Conservation (phyloP, 257 asterid species). For the Rhazya stricta region DNA sequence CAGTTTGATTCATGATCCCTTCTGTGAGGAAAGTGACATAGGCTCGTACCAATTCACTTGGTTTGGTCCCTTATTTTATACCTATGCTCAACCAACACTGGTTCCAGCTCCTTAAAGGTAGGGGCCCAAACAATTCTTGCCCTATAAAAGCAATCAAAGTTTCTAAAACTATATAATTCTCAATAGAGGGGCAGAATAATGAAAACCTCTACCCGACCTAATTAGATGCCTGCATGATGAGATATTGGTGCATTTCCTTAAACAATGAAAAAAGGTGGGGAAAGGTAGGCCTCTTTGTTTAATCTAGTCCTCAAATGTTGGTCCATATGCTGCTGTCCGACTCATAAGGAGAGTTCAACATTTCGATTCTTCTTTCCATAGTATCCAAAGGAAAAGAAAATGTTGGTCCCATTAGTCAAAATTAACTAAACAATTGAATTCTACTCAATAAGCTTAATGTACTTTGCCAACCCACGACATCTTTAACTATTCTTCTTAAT, state of each 20-base stretch:
- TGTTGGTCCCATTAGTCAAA: constrained; percentile 13
- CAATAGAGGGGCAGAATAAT: constrained; percentile 5
- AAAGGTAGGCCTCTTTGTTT: background rate
- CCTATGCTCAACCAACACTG: constrained; percentile 18
- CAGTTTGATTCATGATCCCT: constrained; percentile 3
- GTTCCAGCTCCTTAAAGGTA: constrained; percentile 32
- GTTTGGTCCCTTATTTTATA: constrained; percentile 10
- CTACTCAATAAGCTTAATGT: background rate
- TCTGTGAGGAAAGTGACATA: constrained; percentile 20
- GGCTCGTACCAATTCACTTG: background rate
- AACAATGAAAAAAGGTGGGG: background rate
- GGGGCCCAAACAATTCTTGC: constrained; percentile 34
- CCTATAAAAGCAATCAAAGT: constrained; percentile 21
- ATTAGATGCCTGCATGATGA: background rate
- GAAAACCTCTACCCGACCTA: background rate
- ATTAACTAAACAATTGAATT: constrained; percentile 7
- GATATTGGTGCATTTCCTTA: constrained; percentile 4
- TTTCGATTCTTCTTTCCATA: background rate
- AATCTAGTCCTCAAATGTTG: background rate
- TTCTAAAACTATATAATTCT: background rate
- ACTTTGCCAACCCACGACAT: constrained; percentile 5
- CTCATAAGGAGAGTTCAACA: too few species aligned
- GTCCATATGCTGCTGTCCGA: background rate
- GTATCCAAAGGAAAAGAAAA: background rate
- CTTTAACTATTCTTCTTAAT: constrained; percentile 6